A percentile compares a stretch with the other conserved stretches of the same genome.
Evolutionary conservation across 1,139 yeast species (phyloP).

Genomic region (Candida sojae): DNA sequence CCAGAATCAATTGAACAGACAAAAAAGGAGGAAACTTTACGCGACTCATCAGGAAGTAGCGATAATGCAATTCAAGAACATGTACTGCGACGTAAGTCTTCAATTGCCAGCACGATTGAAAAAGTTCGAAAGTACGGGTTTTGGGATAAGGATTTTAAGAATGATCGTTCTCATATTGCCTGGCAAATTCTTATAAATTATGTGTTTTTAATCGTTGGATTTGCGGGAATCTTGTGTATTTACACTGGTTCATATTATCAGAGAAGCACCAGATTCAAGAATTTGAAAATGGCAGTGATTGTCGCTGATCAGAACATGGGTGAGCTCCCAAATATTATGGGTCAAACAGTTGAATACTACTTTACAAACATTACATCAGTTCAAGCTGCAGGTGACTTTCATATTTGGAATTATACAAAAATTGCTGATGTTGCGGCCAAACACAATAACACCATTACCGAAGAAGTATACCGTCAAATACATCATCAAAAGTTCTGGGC

Average conservation of each 20-base stretch:
- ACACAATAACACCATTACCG: slow-evolving; percentile 22
- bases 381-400: slow-evolving; percentile 23
- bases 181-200: slow-evolving; percentile 25
- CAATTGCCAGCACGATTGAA: slow-evolving; percentile 22
- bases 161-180: slow-evolving; percentile 20
- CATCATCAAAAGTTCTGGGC: slow-evolving; percentile 37
- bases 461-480: slow-evolving; percentile 30
- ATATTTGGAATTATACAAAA: slow-evolving; percentile 22
- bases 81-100: slow-evolving; percentile 18
- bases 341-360: slow-evolving; percentile 23
- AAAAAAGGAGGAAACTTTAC: not conserved
- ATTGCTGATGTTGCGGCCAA: slow-evolving; percentile 19
- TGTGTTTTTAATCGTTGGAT: slow-evolving; percentile 24
- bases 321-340: slow-evolving; percentile 26
- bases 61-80: not conserved
- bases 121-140: slow-evolving; percentile 21
- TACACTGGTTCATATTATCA: slow-evolving; percentile 36
- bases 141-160: slow-evolving; percentile 30
- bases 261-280: slow-evolving; percentile 20
- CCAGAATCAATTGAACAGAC: no score
- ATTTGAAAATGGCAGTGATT: slow-evolving; percentile 27
- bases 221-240: slow-evolving; percentile 25
- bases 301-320: slow-evolving; percentile 27
- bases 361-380: slow-evolving; percentile 24
- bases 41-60: not conserved